A percentile compares a stretch with the other conserved stretches of the same genome.
Conservation (phyloP, 352 stramenopile genomes). For the Aphanomyces cochlioides region DNA sequence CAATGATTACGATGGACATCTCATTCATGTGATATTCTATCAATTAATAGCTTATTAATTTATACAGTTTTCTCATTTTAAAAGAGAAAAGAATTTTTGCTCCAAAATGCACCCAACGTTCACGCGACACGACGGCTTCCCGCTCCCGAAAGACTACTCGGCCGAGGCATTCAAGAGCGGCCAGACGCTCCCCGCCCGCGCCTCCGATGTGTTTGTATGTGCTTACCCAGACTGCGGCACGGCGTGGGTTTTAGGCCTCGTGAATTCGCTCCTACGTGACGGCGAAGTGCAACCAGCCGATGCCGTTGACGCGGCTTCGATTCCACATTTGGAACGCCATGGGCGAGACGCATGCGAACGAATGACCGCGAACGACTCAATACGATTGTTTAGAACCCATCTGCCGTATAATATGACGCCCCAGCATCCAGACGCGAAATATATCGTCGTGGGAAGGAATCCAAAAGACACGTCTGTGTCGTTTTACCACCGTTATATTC, state of each 20-base stretch:
- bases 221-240: constrained; percentile 47
- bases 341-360: constrained; percentile 35
- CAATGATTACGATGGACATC: background rate
- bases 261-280: constrained; percentile 36
- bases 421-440: constrained; percentile 37
- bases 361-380: constrained; percentile 31
- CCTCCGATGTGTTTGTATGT: constrained; percentile 42
- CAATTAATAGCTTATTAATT: background rate
- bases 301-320: constrained; percentile 13
- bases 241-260: constrained; percentile 34
- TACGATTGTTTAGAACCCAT: constrained; percentile 43
- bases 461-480: constrained; percentile 44
- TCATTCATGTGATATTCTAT: background rate
- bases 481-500: constrained; percentile 41
- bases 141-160: constrained; percentile 37
- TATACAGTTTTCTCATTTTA: background rate
- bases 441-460: constrained; percentile 42
- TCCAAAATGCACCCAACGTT: constrained; percentile 28
- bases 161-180: constrained; percentile 33
- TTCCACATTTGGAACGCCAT: constrained; percentile 41
- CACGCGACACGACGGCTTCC: constrained; percentile 37
- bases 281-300: constrained; percentile 23
- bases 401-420: constrained; percentile 35
- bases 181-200: constrained; percentile 35
- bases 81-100: background rate